Percentiles rank a stretch among this genome's conserved stretches.
Evolutionary conservation across 2,329 filamentous ascomycete genomes (phyloP).

Genomic region (Exophiala bonariae): DNA sequence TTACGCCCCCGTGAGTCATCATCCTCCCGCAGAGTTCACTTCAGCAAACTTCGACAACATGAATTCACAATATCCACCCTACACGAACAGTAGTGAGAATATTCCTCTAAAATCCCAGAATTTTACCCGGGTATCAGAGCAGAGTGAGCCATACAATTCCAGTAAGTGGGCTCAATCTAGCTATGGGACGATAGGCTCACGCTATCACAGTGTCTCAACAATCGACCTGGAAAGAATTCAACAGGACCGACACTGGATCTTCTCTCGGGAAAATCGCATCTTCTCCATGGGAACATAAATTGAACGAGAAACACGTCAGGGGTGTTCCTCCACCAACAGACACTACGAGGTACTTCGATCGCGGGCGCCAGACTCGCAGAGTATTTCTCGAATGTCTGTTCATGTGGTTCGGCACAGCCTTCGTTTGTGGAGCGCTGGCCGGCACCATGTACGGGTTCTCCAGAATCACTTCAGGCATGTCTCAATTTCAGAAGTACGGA

Average conservation of each 20-base stretch:
- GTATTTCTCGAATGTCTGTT: constrained; percentile 17
- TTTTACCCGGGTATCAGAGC: too few species aligned
- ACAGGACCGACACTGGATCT: background rate
- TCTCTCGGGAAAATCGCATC: constrained; percentile 2
- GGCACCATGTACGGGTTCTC: constrained; percentile 18
- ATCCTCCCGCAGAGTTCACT: too few species aligned
- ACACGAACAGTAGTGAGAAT: too few species aligned
- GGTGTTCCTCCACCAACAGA: constrained; percentile 5
- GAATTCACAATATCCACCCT: too few species aligned
- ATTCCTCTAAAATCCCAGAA: too few species aligned
- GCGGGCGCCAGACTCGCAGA: constrained; percentile 13
- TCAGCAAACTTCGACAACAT: too few species aligned
- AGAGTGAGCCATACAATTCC: too few species aligned
- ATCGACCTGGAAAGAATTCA: too few species aligned
- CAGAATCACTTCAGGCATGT: constrained; percentile 1
- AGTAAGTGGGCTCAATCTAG: too few species aligned
- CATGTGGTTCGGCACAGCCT: constrained; percentile 18
- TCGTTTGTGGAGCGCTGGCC: constrained; percentile 15
- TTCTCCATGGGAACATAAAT: constrained; percentile 14
- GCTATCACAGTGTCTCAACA: too few species aligned
- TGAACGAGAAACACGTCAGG: constrained; percentile 16
- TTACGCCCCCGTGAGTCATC: too few species aligned
- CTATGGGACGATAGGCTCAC: too few species aligned
- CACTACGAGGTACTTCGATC: constrained; percentile 18
- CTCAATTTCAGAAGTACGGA: constrained; percentile 15